These are phyloP conservation scores for Dentiscutata heterogama DNA, from an alignment of 371 early-diverging fungal genomes.

Conservation along the genomic window DNA sequence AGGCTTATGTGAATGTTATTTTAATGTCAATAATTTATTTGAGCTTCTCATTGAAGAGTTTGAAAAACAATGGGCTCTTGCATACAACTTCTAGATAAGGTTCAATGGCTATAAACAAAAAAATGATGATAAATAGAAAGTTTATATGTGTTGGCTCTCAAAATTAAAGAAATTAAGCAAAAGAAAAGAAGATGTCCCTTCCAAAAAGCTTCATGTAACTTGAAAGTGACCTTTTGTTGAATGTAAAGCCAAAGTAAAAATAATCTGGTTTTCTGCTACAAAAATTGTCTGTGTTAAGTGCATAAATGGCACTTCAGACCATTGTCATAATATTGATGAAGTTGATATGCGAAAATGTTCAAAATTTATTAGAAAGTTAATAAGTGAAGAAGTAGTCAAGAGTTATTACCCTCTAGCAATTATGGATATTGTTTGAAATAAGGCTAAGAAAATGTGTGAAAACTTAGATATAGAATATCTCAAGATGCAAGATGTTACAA, in stretches of 20 bases:
- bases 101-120: neutral
- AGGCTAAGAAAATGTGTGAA: conserved; percentile 5
- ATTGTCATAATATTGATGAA: neutral
- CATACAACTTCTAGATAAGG: no score
- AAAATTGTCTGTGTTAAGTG: neutral
- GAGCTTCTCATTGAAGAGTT: no score
- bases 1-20: neutral
- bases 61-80: no score
- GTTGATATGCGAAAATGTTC: conserved; percentile 5
- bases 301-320: neutral
- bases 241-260: neutral
- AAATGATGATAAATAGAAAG: neutral
- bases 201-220: neutral
- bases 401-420: conserved; percentile 37
- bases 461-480: neutral
- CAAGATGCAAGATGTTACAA: conserved; percentile 30
- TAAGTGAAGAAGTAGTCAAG: conserved; percentile 37
- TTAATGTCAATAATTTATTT: neutral
- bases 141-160: neutral
- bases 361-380: conserved; percentile 7
- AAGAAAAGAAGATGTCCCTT: neutral
- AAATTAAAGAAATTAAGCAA: neutral
- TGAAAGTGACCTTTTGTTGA: neutral
- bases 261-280: neutral
- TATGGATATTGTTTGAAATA: neutral